Evolutionary conservation across 257 asterid species (phyloP), one percentile per base, ranked within the genome.

Genomic region (Solanum virginianum): DNA sequence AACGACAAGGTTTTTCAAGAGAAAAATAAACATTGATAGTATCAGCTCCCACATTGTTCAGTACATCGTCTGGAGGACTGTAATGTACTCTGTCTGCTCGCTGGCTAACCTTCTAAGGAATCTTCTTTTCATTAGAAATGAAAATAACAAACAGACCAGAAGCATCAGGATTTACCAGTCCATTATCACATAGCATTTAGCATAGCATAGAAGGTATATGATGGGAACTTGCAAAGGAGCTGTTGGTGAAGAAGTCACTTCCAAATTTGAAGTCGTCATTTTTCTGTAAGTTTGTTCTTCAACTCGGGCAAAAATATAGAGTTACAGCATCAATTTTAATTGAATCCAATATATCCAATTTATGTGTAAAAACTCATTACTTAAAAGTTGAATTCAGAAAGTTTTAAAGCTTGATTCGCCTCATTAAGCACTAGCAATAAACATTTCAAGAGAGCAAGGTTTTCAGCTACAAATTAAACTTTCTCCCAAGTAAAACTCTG

Each of bases 51-150:
- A 90, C 53, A 89, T 80, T 84, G 80, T 89, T 87, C 82, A 81
- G 82, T 45, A 86, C 91, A 66, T 92, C 92, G 2, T 66, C 91
- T 43, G 95, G 88, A 65, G 94, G 92, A 94, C 88, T 16, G 92
- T 91, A 88, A 93, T 86, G 88, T 94, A 96, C 81, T 60, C 99
- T 98, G 87, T 94, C 98, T 10, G 98, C 98, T 85, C 98, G 91
- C 16, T 90, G 91, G 92, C 99, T 96, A 17, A 98, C 97, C 93
- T 93, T 96, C 89, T 96, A 5, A 41, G 45, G 45, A 41, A 41
- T 41, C 2, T 93, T 93, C 84, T 92, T 91, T 47, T 94, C 98
- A 83, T 95, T 95, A 86, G 95, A 92, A 83, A 95, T 91, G 85
- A 94, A 90, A 68, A 93, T 90, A 84, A 90, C 93, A 68, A 89